Percentiles rank a stretch among this genome's conserved stretches.
Evolutionary conservation across 805 yeast species (phyloP).

Genomic region (Sugiyamaella mastotermitis): DNA sequence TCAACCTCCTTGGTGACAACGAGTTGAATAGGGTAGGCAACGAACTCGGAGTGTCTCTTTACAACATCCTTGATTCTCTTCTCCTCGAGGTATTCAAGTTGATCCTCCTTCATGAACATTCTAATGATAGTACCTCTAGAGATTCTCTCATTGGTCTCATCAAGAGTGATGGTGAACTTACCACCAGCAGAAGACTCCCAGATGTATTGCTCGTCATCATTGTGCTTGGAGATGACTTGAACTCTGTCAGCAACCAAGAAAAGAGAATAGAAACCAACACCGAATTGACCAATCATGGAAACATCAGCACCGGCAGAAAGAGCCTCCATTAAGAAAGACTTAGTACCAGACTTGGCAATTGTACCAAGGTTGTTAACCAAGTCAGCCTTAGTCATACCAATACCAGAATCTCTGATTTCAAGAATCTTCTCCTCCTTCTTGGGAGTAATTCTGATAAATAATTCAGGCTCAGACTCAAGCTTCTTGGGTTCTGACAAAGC

Average conservation of each 20-base stretch:
- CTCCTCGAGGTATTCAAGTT: slow-evolving; percentile 97
- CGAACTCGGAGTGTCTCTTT: slow-evolving; percentile 99
- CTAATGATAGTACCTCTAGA: slow-evolving; percentile 95
- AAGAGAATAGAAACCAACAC: slow-evolving; percentile 99
- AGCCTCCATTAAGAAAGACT: slow-evolving; percentile 96
- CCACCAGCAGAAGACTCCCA: slow-evolving; percentile 99
- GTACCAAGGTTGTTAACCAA: slow-evolving; percentile 99
- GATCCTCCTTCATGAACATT: slow-evolving; percentile 97
- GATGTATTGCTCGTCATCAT: slow-evolving; percentile 98
- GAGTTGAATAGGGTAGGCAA: slow-evolving; percentile 97
- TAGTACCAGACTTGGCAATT: slow-evolving; percentile 99
- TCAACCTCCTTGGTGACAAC: slow-evolving; percentile 98
- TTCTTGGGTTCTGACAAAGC: slow-evolving; percentile 87
- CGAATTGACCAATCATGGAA: slow-evolving; percentile 99
- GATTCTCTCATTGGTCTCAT: slow-evolving; percentile 76
- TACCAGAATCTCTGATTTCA: slow-evolving; percentile 99
- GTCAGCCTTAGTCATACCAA: slow-evolving; percentile 99
- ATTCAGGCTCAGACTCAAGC: slow-evolving; percentile 91
- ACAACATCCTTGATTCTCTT: slow-evolving; percentile 99
- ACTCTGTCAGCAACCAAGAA: slow-evolving; percentile 99
- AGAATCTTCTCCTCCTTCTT: slow-evolving; percentile 87
- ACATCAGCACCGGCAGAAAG: slow-evolving; percentile 99
- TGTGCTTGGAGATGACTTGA: slow-evolving; percentile 96
- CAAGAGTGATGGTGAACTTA: slow-evolving; percentile 92
- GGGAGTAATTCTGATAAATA: slow-evolving; percentile 97